Base-by-base conservation (phyloP, 2,329 filamentous ascomycete species). In the Ceratocystis colombiana region DNA sequence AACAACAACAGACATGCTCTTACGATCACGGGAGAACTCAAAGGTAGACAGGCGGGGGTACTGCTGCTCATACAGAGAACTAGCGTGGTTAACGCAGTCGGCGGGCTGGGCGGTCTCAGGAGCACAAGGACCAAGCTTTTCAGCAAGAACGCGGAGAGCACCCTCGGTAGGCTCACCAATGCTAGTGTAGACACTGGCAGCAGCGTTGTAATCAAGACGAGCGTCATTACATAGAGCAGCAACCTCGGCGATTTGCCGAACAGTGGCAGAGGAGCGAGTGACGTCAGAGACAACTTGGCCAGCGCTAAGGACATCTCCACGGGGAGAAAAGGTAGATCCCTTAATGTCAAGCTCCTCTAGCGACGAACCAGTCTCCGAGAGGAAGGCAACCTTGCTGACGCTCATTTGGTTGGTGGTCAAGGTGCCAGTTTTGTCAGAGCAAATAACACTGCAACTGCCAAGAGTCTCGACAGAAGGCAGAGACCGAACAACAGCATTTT, bases 371-470 rank as follows among this genome's bases (percentile, higher is more conserved):
- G 83, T 76, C 70, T 88, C 85, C 72, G 84, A 87, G 71, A 99
- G 81, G 74, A 92, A 90, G 61, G 96, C 89, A 66, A 97, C 78
- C 77, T 93, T 96, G 79, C 87, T 94, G 66, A 96, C 94, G 73
- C 94, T 97, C 94, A 99, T 99, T 77, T 97, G 92, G 78, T 99
- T 99, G 50, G 94, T 99, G 10, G 94, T 99, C 74, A 99, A 79
- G 62, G 94, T 99, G 71, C 94, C 95, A 4, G 94, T 99, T 82
- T 99, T 99, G 81, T 99, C 94, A 3, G 95, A 99, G 80, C 95
- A 99, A 75, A 99, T 96, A 67, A 99, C 92, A 73, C 94, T 99
- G 84, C 94, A 99, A 82, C 94, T 99, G 74, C 94, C 94, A 64
- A 99, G 82, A 12, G 94, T 99, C 78, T 99, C 94, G 64, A 99